Evolutionary conservation across 2,329 filamentous ascomycete genomes (phyloP).

Genomic region (Septoria petroselini): DNA sequence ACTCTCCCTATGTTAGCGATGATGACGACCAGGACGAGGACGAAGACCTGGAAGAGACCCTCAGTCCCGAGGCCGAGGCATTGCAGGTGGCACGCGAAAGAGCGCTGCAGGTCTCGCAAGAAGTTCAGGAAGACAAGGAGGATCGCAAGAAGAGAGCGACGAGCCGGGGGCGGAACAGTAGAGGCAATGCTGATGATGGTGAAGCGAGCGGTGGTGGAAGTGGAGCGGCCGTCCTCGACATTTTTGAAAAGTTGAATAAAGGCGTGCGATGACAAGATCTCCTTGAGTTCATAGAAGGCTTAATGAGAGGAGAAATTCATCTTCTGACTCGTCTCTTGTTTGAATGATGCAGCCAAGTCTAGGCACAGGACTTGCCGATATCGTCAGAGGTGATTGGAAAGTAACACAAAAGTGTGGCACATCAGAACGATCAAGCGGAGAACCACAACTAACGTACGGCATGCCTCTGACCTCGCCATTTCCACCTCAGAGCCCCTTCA

Average conservation of each 20-base stretch:
- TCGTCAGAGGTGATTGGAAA: no score
- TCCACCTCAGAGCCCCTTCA: no score
- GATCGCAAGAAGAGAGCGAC: slow-evolving; percentile 30
- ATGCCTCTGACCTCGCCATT: no score
- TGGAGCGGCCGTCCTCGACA: slow-evolving; percentile 35
- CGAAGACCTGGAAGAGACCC: slow-evolving; percentile 19
- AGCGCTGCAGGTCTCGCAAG: slow-evolving; percentile 35
- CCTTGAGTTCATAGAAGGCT: no score
- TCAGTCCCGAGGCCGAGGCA: slow-evolving; percentile 38
- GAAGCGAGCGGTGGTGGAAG: slow-evolving; percentile 26
- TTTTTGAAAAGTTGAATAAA: slow-evolving; percentile 37
- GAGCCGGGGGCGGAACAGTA: slow-evolving; percentile 25
- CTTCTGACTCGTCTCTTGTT: no score
- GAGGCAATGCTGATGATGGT: slow-evolving; percentile 28
- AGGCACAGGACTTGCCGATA: no score
- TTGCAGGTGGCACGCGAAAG: slow-evolving; percentile 36
- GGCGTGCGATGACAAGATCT: slow-evolving; percentile 28
- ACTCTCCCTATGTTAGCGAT: slow-evolving; percentile 29
- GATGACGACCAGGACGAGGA: slow-evolving; percentile 31
- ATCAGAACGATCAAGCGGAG: no score
- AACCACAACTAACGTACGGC: no score
- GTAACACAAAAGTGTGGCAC: no score
- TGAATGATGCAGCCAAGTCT: no score
- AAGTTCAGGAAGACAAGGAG: slow-evolving; percentile 35
- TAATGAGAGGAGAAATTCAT: no score